These are phyloP conservation scores for Magnolia officinalis DNA, from an alignment of 164 flowering plant genomes.

Conservation along the genomic window DNA sequence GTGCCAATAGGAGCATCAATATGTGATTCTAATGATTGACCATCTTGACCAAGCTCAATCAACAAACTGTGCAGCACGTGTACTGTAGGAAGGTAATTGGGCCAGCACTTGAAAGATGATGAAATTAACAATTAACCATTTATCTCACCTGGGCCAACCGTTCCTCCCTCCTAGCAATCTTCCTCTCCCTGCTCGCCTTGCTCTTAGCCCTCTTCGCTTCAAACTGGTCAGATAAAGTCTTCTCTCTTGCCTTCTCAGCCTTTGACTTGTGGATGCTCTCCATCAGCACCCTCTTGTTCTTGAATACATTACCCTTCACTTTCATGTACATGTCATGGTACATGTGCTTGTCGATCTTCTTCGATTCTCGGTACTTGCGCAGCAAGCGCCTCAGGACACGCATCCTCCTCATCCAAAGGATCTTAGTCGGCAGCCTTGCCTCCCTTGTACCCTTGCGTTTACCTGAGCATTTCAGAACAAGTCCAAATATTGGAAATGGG, in stretches of 20 bases:
- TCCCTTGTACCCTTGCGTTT: slow-evolving; percentile 39
- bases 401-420: slow-evolving; percentile 37
- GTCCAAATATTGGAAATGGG: not conserved
- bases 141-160: slow-evolving; percentile 36
- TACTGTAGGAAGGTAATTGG: too few relatives aligned
- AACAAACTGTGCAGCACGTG: too few relatives aligned
- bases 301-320: slow-evolving; percentile 40
- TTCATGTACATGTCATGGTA: slow-evolving; percentile 37
- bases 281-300: slow-evolving; percentile 35
- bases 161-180: slow-evolving; percentile 48
- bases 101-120: not conserved
- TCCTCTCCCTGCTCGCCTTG: slow-evolving; percentile 21
- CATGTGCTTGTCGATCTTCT: slow-evolving; percentile 32
- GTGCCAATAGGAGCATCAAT: too few relatives aligned
- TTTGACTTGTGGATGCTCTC: slow-evolving; percentile 35
- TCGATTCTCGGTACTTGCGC: slow-evolving; percentile 24
- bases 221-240: slow-evolving; percentile 23
- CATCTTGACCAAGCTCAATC: too few relatives aligned
- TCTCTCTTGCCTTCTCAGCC: slow-evolving; percentile 31
- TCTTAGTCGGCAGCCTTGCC: slow-evolving; percentile 33
- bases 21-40: too few relatives aligned
- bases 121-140: too few relatives aligned
- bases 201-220: slow-evolving; percentile 25
- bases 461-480: not conserved
- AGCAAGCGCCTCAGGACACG: slow-evolving; percentile 32